phyloP scores from a whole-genome alignment of 2,329 filamentous ascomycete genomes.

The Colletotrichum tropicale region DNA sequence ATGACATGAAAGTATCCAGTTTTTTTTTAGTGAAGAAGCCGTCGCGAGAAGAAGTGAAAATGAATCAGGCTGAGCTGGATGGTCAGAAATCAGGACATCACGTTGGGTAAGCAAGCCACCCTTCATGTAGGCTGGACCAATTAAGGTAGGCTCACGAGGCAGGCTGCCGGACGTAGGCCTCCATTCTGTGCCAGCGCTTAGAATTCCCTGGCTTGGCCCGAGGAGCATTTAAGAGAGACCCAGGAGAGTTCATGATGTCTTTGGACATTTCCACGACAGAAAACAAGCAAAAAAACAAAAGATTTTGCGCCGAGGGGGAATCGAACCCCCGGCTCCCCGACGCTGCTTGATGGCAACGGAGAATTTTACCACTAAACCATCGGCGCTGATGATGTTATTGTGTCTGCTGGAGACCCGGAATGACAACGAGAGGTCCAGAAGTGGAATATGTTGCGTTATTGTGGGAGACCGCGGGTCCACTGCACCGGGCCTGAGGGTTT shows the following conservation, averaged over 20 bases:
- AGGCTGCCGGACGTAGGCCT: not conserved
- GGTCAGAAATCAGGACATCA: no score
- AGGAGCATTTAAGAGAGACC: not conserved
- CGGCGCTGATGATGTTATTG: not conserved
- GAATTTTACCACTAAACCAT: not conserved
- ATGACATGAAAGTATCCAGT: no score
- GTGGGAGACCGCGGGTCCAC: not conserved
- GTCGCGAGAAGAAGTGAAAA: no score
- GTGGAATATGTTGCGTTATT: not conserved
- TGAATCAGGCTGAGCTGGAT: no score
- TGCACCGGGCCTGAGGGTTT: not conserved
- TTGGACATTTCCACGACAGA: rapidly evolving
- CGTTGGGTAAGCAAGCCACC: no score
- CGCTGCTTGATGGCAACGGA: not conserved
- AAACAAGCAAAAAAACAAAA: not conserved
- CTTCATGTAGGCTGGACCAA: not conserved
- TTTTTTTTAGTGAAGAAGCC: no score
- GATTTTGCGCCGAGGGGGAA: not conserved
- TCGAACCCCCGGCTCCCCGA: not conserved
- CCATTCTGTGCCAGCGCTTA: not conserved
- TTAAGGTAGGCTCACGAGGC: not conserved
- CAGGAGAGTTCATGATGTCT: not conserved
- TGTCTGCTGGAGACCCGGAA: not conserved
- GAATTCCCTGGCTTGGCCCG: not conserved
- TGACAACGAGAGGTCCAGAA: rapidly evolving